These are phyloP conservation scores for Fonsecaea monophora DNA, from an alignment of 2,329 filamentous ascomycete genomes.

Conservation along the genomic window DNA sequence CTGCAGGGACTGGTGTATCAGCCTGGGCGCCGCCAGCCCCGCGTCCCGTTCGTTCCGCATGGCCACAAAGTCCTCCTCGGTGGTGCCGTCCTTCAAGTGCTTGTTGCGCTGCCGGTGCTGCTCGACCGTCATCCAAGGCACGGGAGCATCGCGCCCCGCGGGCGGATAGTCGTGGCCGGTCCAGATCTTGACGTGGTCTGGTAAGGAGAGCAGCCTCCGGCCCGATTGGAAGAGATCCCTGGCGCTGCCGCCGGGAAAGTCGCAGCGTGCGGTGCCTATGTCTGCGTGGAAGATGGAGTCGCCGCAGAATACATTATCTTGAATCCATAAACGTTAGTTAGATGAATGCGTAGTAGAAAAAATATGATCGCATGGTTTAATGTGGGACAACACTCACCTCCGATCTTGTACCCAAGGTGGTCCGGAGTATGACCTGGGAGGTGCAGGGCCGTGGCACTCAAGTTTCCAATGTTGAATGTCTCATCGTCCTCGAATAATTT, in stretches of 20 bases:
- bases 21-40: slow-evolving; percentile 43
- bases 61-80: slow-evolving; percentile 45
- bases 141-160: slow-evolving; percentile 42
- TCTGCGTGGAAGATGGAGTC: slow-evolving; percentile 62
- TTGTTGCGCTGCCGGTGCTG: slow-evolving; percentile 47
- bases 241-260: slow-evolving; percentile 62
- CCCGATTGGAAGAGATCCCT: slow-evolving; percentile 54
- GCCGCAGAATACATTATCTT: slow-evolving; percentile 59
- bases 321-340: slow-evolving; percentile 41
- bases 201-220: slow-evolving; percentile 52
- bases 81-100: slow-evolving; percentile 42
- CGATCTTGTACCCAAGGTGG: slow-evolving; percentile 67
- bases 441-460: slow-evolving; percentile 60
- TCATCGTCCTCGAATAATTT: slow-evolving; percentile 64
- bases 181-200: slow-evolving; percentile 58
- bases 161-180: slow-evolving; percentile 61
- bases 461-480: slow-evolving; percentile 58
- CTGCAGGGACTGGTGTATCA: slow-evolving; percentile 50
- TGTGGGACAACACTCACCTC: slow-evolving; percentile 48
- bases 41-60: slow-evolving; percentile 45
- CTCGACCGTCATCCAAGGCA: slow-evolving; percentile 46
- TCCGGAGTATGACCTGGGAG: slow-evolving; percentile 70
- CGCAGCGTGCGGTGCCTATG: slow-evolving; percentile 61
- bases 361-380: slow-evolving; percentile 65
- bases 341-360: slow-evolving; percentile 56